phyloP scores from a whole-genome alignment of 805 yeast species.

The Vanderwaltozyma polyspora region DNA sequence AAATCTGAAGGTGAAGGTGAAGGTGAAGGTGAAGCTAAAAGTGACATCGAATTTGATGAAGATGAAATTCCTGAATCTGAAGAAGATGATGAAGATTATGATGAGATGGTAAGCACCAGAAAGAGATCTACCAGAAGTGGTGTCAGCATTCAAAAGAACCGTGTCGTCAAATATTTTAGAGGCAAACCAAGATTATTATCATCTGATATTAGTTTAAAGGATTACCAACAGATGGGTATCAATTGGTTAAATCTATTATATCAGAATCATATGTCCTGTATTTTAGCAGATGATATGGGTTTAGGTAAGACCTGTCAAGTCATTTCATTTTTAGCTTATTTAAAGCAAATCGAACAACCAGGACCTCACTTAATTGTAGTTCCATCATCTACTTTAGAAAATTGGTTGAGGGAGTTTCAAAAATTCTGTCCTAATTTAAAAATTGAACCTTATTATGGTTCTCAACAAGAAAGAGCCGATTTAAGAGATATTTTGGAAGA shows the following conservation, averaged over 20 bases:
- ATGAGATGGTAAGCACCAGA: slow-evolving; percentile 5
- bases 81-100: slow-evolving; percentile 11
- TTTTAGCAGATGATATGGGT: slow-evolving; percentile 98
- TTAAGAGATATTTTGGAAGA: slow-evolving; percentile 57
- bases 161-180: slow-evolving; percentile 38
- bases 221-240: slow-evolving; percentile 92
- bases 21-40: slow-evolving; percentile 17
- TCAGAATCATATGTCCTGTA: slow-evolving; percentile 72
- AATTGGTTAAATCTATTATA: slow-evolving; percentile 85
- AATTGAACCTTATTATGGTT: slow-evolving; percentile 91
- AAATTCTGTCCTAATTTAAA: slow-evolving; percentile 73
- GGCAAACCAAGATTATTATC: slow-evolving; percentile 63
- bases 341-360: slow-evolving; percentile 46
- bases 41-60: slow-evolving; percentile 19
- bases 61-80: slow-evolving; percentile 19
- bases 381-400: slow-evolving; percentile 92
- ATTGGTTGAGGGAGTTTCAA: slow-evolving; percentile 91
- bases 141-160: slow-evolving; percentile 6
- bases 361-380: slow-evolving; percentile 93
- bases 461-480: slow-evolving; percentile 73
- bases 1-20: slow-evolving; percentile 21
- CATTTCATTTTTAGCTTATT: slow-evolving; percentile 77
- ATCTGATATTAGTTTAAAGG: slow-evolving; percentile 56
- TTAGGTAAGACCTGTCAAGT: slow-evolving; percentile 96
- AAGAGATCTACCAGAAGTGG: slow-evolving; percentile 17